Base-by-base conservation (phyloP, 148 eudicot species). In the Silene conica region DNA sequence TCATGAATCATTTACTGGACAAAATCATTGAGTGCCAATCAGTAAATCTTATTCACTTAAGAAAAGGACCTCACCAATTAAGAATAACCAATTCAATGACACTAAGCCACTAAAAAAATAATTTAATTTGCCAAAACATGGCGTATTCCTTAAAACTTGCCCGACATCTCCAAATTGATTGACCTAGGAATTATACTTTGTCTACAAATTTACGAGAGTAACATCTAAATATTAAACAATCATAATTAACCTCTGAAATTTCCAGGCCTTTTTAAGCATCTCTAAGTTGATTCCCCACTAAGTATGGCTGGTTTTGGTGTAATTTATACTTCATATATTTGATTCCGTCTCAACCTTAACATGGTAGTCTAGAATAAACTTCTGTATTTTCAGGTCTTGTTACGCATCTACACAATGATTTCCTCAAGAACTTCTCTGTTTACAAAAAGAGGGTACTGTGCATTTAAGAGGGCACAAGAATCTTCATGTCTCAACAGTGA, bases 171-270 rank as follows among this genome's bases (percentile, higher is more conserved):
- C 52, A 56, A 16, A 55, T 62, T 23, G 43, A 62, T 22, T 48
- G 22, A 38, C 28, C 19, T 21, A 20, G 58, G 65, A 70, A 70
- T 54, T 50, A 72, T 73, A 54, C 61, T 67, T 48, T 23, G 26
- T 79, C 65, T 77, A 63, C 74, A 73, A 50, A 73, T 74, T 77
- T 66, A 74, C 20, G 43, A 54, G 74, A 70, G 70, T 79, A 66
- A 28, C 74, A 74, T 57, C 77, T 43, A 45, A 65, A 52, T 61
- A 74, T 59, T 20, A 14, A 28, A 45, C 65, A 58, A 50, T 48
- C 46, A 14, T 31, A 48, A 38, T 79, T n/a, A 62, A 45, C 50
- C 63, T 6, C 48, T 74, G 38, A 67, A 67, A 50, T 54, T 19
- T 10, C 21, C 26, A 20, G 28, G 46, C 34, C 74, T 15, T 23